phyloP scores from a whole-genome alignment of 1,284 basidiomycete genomes.

The Bothia castanella region DNA sequence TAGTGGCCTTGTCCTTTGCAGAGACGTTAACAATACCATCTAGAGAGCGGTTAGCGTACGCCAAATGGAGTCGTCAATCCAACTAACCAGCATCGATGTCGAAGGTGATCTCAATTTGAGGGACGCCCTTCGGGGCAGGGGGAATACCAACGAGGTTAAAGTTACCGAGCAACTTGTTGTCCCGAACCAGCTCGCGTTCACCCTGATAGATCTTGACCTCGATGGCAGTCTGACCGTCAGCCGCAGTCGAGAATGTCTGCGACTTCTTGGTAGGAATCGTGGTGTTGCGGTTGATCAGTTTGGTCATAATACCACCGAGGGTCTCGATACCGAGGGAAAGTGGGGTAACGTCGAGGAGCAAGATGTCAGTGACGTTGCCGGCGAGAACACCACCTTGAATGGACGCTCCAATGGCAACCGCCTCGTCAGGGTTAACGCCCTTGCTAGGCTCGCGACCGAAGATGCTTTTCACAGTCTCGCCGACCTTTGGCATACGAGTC shows the following conservation, averaged over 20 bases:
- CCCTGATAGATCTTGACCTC: slow-evolving; percentile 99
- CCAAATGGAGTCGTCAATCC: background rate
- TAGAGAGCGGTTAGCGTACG: slow-evolving; percentile 21
- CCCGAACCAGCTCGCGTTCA: slow-evolving; percentile 94
- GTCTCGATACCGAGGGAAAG: slow-evolving; percentile 95
- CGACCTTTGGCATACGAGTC: slow-evolving; percentile 95
- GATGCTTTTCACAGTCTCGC: slow-evolving; percentile 84
- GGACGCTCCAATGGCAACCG: slow-evolving; percentile 89
- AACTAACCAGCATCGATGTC: slow-evolving; percentile 91
- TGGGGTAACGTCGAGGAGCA: slow-evolving; percentile 94
- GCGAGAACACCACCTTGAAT: slow-evolving; percentile 95
- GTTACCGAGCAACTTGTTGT: slow-evolving; percentile 99
- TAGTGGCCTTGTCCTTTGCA: slow-evolving; percentile 96
- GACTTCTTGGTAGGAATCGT: slow-evolving; percentile 99
- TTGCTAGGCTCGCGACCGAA: slow-evolving; percentile 96
- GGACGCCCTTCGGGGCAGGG: slow-evolving; percentile 96
- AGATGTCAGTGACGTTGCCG: slow-evolving; percentile 94
- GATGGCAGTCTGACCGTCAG: slow-evolving; percentile 93
- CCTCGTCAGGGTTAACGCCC: slow-evolving; percentile 97
- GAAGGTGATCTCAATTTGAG: slow-evolving; percentile 98
- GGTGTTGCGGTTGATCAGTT: slow-evolving; percentile 93
- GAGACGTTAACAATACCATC: slow-evolving; percentile 97
- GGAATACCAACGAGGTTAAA: slow-evolving; percentile 99
- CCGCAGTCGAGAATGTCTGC: slow-evolving; percentile 97
- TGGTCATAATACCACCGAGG: slow-evolving; percentile 98